Conservation (phyloP, 306 rosid species). For the Vachellia pachyceras region DNA sequence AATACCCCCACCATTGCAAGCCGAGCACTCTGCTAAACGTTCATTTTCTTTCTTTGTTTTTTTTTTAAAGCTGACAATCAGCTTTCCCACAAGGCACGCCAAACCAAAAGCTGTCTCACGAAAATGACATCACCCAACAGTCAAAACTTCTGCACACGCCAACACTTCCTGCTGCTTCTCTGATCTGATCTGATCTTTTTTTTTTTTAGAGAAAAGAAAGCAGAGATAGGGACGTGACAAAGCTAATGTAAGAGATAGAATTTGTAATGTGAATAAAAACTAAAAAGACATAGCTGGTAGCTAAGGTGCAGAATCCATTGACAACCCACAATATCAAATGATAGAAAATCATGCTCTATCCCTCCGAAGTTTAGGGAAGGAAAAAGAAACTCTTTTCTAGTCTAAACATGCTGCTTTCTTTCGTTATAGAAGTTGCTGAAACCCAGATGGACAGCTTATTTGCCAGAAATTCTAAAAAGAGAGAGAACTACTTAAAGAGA, state of each 20-base stretch:
- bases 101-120: no score
- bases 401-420: not conserved
- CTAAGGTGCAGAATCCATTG: not conserved
- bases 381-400: not conserved
- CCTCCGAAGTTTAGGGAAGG: not conserved
- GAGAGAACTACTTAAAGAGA: not conserved
- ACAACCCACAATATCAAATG: not conserved
- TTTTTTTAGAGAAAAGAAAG: no score
- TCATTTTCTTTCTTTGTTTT: no score
- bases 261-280: not conserved
- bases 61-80: no score
- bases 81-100: no score
- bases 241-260: not conserved
- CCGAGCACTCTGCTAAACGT: no score
- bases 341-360: not conserved
- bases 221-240: no score
- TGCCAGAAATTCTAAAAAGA: conserved; percentile 7
- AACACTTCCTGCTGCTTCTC: no score
- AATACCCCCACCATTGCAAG: no score
- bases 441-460: not conserved
- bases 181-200: no score
- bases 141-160: no score
- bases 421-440: not conserved
- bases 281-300: not conserved
- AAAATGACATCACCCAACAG: no score